Evolutionary conservation across 176 grass and related monocot genomes (phyloP).

Genomic region (Eragrostis nindensis): DNA sequence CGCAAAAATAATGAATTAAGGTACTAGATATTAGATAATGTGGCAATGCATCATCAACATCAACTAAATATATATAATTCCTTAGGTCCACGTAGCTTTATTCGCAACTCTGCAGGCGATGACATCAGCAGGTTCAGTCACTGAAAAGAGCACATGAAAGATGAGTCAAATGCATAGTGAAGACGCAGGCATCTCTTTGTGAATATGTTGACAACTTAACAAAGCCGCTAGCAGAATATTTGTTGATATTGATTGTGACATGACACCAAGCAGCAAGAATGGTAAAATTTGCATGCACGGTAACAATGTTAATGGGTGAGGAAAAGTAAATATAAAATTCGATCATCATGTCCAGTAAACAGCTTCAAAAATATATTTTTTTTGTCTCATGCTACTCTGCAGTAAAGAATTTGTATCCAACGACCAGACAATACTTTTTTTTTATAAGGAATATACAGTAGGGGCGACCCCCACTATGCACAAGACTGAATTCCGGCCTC

Average conservation of each 20-base stretch:
- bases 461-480: neutral
- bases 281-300: neutral
- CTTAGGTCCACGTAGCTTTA: slow-evolving; percentile 14
- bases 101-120: slow-evolving; percentile 21
- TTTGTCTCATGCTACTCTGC: slow-evolving; percentile 11
- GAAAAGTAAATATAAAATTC: slow-evolving; percentile 22
- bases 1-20: slow-evolving; percentile 11
- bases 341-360: neutral
- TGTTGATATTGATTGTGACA: neutral
- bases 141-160: slow-evolving; percentile 36
- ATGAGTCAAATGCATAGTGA: neutral
- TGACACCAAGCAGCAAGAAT: slow-evolving; percentile 1
- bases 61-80: neutral
- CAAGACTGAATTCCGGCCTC: neutral
- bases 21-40: neutral
- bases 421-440: neutral
- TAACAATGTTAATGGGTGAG: slow-evolving; percentile 1
- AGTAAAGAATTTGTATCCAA: neutral
- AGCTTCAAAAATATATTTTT: neutral
- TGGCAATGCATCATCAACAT: slow-evolving; percentile 20
- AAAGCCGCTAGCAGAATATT: slow-evolving; percentile 18
- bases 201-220: neutral
- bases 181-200: neutral
- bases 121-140: slow-evolving; percentile 18
- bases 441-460: no score